Evolutionary conservation across 805 yeast species (phyloP).

Genomic region (Pichia ethanolica): DNA sequence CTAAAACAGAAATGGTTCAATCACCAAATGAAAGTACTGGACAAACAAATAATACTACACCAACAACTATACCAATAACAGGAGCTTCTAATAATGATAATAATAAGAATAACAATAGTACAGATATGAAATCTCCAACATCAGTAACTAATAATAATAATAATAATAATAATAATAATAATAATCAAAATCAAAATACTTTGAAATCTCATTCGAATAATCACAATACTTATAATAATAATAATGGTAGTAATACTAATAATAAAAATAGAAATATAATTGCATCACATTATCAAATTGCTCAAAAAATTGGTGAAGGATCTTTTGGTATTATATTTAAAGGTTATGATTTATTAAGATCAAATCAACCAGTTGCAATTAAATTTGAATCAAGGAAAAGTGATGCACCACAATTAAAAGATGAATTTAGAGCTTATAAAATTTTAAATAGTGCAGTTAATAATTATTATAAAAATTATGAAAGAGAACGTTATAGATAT

Average conservation of each 20-base stretch:
- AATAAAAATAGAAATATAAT: slow-evolving; percentile 24
- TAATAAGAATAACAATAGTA: no score
- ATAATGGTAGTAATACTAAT: background rate
- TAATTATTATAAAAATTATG: slow-evolving; percentile 22
- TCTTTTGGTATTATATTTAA: slow-evolving; percentile 81
- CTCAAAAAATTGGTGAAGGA: slow-evolving; percentile 82
- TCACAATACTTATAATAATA: no score
- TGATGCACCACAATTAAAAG: slow-evolving; percentile 78
- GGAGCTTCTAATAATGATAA: no score
- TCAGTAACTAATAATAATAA: no score
- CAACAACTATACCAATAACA: no score
- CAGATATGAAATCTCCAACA: no score
- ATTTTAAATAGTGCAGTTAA: slow-evolving; percentile 51
- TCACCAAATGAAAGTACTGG: no score
- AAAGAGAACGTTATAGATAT: slow-evolving; percentile 16
- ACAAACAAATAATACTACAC: no score
- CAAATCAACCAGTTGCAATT: slow-evolving; percentile 58
- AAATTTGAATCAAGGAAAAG: slow-evolving; percentile 72
- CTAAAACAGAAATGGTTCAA: no score
- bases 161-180: background rate
- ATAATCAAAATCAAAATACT: background rate
- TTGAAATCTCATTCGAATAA: background rate
- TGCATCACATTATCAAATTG: slow-evolving; percentile 67
- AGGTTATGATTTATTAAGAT: slow-evolving; percentile 65
- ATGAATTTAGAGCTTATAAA: slow-evolving; percentile 73